Evolutionary conservation across 2,329 filamentous ascomycete species (phyloP).

Genomic region (Cercospora nicotianae): DNA sequence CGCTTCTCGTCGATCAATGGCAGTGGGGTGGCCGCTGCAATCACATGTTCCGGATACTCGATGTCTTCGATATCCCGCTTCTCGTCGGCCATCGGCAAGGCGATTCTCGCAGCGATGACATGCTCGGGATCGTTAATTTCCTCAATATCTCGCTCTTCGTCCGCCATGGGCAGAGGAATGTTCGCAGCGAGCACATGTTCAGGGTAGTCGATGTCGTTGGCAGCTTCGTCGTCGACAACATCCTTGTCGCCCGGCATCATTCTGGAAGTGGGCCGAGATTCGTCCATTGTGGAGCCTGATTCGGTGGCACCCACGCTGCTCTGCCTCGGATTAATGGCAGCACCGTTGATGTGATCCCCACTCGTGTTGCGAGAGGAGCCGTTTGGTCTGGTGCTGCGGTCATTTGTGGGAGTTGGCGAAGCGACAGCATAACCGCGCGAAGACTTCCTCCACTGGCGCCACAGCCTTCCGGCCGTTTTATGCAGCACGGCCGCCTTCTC

Average conservation of each 20-base stretch:
- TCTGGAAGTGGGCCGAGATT: slow-evolving; percentile 26
- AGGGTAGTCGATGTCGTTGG: slow-evolving; percentile 37
- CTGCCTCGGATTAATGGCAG: slow-evolving; percentile 22
- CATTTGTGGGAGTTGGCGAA: slow-evolving; percentile 19
- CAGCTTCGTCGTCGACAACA: slow-evolving; percentile 14
- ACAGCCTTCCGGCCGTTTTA: slow-evolving; percentile 80
- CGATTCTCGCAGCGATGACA: slow-evolving; percentile 57
- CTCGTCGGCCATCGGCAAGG: slow-evolving; percentile 63
- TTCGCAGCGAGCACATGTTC: slow-evolving; percentile 52
- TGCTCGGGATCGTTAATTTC: slow-evolving; percentile 59
- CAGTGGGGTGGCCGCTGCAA: slow-evolving; percentile 64
- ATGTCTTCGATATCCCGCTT: slow-evolving; percentile 74
- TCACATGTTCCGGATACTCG: slow-evolving; percentile 39
- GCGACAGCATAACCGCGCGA: slow-evolving; percentile 50
- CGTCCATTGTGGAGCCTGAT: slow-evolving; percentile 26
- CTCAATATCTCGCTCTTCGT: slow-evolving; percentile 66
- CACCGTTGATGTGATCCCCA: slow-evolving; percentile 20
- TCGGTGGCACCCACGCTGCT: slow-evolving; percentile 29
- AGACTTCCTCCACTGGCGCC: slow-evolving; percentile 93
- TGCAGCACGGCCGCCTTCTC: slow-evolving; percentile 83
- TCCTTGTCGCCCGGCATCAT: slow-evolving; percentile 16
- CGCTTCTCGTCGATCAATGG: slow-evolving; percentile 61
- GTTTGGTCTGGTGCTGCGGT: slow-evolving; percentile 14
- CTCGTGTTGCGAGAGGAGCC: slow-evolving; percentile 24
- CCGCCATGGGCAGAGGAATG: slow-evolving; percentile 67